Conservation (phyloP, 257 asterid genomes). For the Ballota nigra region DNA sequence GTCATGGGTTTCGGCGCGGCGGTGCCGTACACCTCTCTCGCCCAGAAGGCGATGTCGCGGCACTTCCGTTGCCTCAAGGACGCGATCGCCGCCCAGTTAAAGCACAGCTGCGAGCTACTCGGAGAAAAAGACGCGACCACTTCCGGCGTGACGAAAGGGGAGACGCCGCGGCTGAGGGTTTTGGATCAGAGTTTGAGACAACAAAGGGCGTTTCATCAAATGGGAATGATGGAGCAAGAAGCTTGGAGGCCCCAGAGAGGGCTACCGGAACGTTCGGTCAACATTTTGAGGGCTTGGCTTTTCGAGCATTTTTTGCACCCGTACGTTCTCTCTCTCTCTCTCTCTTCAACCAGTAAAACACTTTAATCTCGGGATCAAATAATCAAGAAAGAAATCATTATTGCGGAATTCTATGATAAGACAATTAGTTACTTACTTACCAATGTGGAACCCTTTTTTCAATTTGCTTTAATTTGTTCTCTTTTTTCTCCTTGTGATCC, state of each 20-base stretch:
- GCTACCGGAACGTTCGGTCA: slow-evolving; percentile 93
- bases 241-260: slow-evolving; percentile 99
- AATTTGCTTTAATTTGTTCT: slow-evolving; percentile 5
- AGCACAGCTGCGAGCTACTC: slow-evolving; percentile 63
- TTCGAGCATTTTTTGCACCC: slow-evolving; percentile 97
- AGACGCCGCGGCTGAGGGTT: slow-evolving; percentile 81
- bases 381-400: slow-evolving; percentile 33
- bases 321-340: slow-evolving; percentile 44
- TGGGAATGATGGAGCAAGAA: slow-evolving; percentile 98
- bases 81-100: slow-evolving; percentile 70
- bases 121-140: slow-evolving; percentile 82
- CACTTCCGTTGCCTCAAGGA: slow-evolving; percentile 91
- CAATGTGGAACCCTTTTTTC: neutral
- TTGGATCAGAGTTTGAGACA: slow-evolving; percentile 86
- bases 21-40: slow-evolving; percentile 77
- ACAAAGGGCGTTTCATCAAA: slow-evolving; percentile 83
- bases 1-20: slow-evolving; percentile 99
- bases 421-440: slow-evolving; percentile 17
- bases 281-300: slow-evolving; percentile 94
- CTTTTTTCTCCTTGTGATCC: slow-evolving; percentile 34
- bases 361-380: slow-evolving; percentile 31
- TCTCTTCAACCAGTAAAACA: slow-evolving; percentile 1
- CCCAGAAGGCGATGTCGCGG: slow-evolving; percentile 94
- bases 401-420: slow-evolving; percentile 50
- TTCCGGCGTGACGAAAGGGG: slow-evolving; percentile 87